phyloP scores from a whole-genome alignment of 2,329 filamentous ascomycete species.

The Penicillium hordei region DNA sequence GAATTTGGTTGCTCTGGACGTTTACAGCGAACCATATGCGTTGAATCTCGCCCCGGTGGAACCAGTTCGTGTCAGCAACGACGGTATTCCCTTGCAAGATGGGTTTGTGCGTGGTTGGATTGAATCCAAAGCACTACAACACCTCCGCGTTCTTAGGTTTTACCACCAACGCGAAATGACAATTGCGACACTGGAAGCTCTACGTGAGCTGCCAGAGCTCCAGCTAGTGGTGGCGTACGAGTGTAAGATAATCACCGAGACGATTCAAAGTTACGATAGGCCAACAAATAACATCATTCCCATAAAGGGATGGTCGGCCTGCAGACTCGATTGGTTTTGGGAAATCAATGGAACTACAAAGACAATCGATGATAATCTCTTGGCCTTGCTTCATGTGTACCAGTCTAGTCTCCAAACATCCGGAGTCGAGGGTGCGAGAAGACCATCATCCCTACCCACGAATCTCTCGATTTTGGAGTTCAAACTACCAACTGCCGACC shows the following conservation, averaged over 20 bases:
- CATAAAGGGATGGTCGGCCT: conserved; percentile 8
- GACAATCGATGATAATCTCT: neutral
- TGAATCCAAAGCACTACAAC: conserved; percentile 39
- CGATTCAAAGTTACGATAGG: neutral
- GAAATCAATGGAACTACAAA: neutral
- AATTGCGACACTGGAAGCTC: conserved; percentile 33
- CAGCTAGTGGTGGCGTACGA: conserved; percentile 35
- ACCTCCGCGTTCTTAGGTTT: conserved; percentile 41
- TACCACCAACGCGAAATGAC: conserved; percentile 35
- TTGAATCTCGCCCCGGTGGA: conserved; percentile 5
- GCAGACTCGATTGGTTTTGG: conserved; percentile 11
- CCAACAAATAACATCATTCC: neutral
- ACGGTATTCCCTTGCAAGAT: conserved; percentile 33
- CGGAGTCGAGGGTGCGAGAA: neutral
- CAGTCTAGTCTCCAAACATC: neutral
- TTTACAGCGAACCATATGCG: conserved; percentile 25
- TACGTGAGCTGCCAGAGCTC: conserved; percentile 38
- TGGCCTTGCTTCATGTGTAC: conserved; percentile 5
- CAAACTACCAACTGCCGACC: conserved; percentile 1
- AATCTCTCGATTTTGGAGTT: conserved; percentile 7
- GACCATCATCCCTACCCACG: neutral
- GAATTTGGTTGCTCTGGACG: conserved; percentile 44
- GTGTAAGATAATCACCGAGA: conserved; percentile 30
- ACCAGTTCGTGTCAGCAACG: conserved; percentile 11
- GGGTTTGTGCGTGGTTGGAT: conserved; percentile 45